These are phyloP conservation scores for Lasiosphaeria ovina DNA, from an alignment of 495 filamentous ascomycete species.

Conservation along the genomic window DNA sequence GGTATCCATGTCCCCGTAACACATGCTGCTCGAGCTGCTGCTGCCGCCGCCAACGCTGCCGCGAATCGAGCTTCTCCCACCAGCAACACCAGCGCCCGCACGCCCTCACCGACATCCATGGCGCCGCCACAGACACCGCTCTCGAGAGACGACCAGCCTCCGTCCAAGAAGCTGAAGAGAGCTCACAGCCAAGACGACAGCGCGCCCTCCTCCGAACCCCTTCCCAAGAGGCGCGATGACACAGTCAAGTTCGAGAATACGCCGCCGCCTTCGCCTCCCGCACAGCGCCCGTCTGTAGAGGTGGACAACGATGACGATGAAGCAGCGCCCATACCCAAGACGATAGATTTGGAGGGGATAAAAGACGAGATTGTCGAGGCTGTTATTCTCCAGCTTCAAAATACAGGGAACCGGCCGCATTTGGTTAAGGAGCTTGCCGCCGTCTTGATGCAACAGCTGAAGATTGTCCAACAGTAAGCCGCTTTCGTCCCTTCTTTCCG, in stretches of 20 bases:
- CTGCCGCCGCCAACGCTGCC: constrained; percentile 28
- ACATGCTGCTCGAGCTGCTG: constrained; percentile 60
- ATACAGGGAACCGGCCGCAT: constrained; percentile 89
- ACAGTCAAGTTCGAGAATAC: constrained; percentile 63
- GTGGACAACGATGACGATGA: constrained; percentile 35
- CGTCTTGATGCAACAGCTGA: constrained; percentile 70
- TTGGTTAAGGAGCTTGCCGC: constrained; percentile 91
- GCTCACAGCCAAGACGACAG: constrained; percentile 60
- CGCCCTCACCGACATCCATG: constrained; percentile 56
- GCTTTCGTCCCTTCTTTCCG: not conserved
- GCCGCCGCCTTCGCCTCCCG: constrained; percentile 76
- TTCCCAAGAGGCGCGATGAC: constrained; percentile 46
- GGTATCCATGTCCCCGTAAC: constrained; percentile 82
- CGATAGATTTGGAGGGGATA: constrained; percentile 82
- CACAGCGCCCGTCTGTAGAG: constrained; percentile 37
- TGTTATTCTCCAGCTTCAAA: constrained; percentile 86
- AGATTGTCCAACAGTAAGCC: constrained; percentile 85
- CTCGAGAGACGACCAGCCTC: constrained; percentile 55
- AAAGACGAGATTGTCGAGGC: constrained; percentile 93
- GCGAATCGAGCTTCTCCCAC: constrained; percentile 21
- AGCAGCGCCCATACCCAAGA: constrained; percentile 35
- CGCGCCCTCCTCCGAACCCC: constrained; percentile 48
- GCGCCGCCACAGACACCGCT: constrained; percentile 51
- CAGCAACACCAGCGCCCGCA: constrained; percentile 25
- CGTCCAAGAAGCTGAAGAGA: constrained; percentile 83